Evolutionary conservation across 169 alveolate species (phyloP), one percentile per base, ranked within the genome.

Genomic region (Ichthyophthirius multifiliis): DNA sequence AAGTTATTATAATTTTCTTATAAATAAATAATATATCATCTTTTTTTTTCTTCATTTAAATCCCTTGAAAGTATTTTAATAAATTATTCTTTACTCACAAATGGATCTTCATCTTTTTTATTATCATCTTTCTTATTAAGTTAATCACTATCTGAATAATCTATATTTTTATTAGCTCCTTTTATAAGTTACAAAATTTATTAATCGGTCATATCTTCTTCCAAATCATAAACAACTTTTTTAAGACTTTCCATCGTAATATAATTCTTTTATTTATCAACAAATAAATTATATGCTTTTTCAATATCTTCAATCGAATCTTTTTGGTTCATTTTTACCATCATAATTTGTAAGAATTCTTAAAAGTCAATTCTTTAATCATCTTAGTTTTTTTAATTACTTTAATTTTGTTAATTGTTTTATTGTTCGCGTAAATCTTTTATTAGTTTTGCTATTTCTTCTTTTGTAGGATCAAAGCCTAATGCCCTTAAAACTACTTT

Each of bases 401-500:
- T 88, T 23, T 89, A 83, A 41, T 91, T 83, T 37, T 89, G 93
- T 76, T 86, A 81, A 71, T 81, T 55, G 16, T 64, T 78, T 76
- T 74, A 84, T 37, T 82, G 92, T 62, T 90, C 90, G 31, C 90
- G 93, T 31, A 89, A 89, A 46, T 87, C 94, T n/a, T 90, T 89
- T 10, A 92, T 89, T 1, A 92, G 82, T 39, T 83, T 84, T 35
- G 82, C 90, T 23, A 92, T 86, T 82, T 92, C 96, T 46, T 92
- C 95, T 83, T 90, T 89, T 15, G 95, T 79, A 15, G 95, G 96
- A 82, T 92, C 96, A 74, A 89, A 92, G 13, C 96, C 96, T 74
- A 92, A 63, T 0, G 96, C 96, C 45, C 93, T 74, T 23, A 92
- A 76, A 1, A 92, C 94, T 4, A 92, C 96, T 47, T 92, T 92